Percentiles rank a stretch among this genome's conserved stretches.
phyloP scores from a whole-genome alignment of 371 early-diverging fungal species.

The Sporodiniella umbellata region DNA sequence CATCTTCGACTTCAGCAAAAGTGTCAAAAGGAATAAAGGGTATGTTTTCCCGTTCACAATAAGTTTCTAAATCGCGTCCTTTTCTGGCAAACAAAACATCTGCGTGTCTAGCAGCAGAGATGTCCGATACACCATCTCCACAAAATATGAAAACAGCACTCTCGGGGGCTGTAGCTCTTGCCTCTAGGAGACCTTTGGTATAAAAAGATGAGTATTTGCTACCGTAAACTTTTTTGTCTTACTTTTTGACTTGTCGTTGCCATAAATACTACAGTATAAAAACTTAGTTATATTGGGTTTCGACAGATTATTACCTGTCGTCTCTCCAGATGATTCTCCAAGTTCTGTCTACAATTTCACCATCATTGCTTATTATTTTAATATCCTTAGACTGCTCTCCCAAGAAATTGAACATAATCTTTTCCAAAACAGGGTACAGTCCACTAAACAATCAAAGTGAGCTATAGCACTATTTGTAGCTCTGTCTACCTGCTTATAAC shows the following conservation, averaged over 20 bases:
- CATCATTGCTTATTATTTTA: conserved; percentile 47
- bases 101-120: conserved; percentile 66
- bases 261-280: conserved; percentile 31
- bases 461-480: background rate
- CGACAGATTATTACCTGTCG: conserved; percentile 33
- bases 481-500: conserved; percentile 49
- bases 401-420: conserved; percentile 44
- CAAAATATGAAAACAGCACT: conserved; percentile 56
- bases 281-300: background rate
- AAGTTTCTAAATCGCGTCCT: conserved; percentile 60
- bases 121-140: conserved; percentile 71
- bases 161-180: conserved; percentile 28
- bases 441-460: conserved; percentile 29
- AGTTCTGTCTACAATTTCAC: conserved; percentile 30
- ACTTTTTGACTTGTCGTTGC: conserved; percentile 59
- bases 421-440: conserved; percentile 36
- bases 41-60: conserved; percentile 53
- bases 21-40: conserved; percentile 52
- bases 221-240: conserved; percentile 8
- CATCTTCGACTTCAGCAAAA: conserved; percentile 42
- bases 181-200: conserved; percentile 28
- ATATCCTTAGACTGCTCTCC: conserved; percentile 43
- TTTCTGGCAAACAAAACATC: conserved; percentile 63
- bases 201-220: background rate
- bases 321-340: conserved; percentile 63